Evolutionary conservation across 768 basidiomycete genomes (phyloP), one percentile per base, ranked within the genome.

Genomic region (Leccinum disarticulatum): DNA sequence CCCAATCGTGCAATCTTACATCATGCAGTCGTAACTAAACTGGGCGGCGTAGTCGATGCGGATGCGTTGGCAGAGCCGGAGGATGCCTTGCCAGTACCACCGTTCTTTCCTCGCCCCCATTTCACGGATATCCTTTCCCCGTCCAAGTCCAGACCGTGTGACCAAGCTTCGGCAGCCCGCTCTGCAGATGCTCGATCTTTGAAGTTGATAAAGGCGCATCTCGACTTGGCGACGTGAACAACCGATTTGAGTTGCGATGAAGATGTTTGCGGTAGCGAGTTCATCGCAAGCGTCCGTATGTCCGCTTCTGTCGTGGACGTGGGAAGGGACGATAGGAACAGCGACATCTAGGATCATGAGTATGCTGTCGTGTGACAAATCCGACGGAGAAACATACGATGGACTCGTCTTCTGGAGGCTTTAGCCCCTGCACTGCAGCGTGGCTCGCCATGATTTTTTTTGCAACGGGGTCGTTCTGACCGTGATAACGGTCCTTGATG

Each of bases 191-290:
- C 68, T 19, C 97, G 83, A 56, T 90, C 85, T 65, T 82, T 87
- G 78, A 98, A 98, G 73, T 98, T 98, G 55, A 97, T 83, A 73
- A 99, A 99, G 1, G 96, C 97, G 10, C 62, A 89, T 86, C 85
- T 83, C 61, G 90, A 86, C 73, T 93, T 91, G 38, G 86, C 83
- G 6, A 96, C 90, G 66, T 94, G 86, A 3, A 96, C 93, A 33
- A 96, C 77, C 27, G 92, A 94, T 73, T 87, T 91, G 59, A 96
- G 74, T 61, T 90, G 81, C 1, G 83, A 74, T 4, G 89, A 83
- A 48, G 87, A 77, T 2, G 87, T 68, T 4, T 77, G 79, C 17
- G 91, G 87, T 22, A 93, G 74, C 6, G 90, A 87, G 60, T 84
- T 78, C 28, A 88, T 72, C 27, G 92, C 88, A 31, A 80, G 77